Base-by-base conservation (phyloP, 257 asterid species). In the Petrea volubilis region DNA sequence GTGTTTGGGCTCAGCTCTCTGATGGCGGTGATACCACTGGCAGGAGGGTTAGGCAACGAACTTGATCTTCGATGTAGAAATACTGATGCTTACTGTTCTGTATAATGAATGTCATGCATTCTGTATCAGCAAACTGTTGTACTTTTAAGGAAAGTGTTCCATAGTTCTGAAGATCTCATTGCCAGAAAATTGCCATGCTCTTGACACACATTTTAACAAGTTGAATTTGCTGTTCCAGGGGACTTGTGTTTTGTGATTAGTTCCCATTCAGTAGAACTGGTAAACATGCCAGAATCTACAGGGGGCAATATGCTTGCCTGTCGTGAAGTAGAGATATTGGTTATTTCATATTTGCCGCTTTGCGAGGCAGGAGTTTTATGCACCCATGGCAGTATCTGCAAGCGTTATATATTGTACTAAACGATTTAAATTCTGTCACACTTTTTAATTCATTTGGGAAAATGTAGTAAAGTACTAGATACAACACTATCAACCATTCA, bases 1-100 rank as follows among this genome's bases (percentile, higher is more conserved):
- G 97, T 51, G 96, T 93, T 13, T 91, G 96, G 96, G 98, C 90
- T 13, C 98, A 91, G 82, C 95, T 94, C 55, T 91, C 96, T 2
- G 98, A 94, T 63, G 97, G 98, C 12, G 93, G 97, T 41, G 98
- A 89, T 83, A 91, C 91, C 51, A 80, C 76, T 38, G 95, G 97
- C 75, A 81, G 98, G 81, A 84, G 98, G 85, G 95, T 94, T 41
- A 86, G 97, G 81, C 98, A 88, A 36, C 82, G 96, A 71, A 87
- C 93, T 62, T 91, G 88, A 89, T 74, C 47, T 59, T 63, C 60
- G 82, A 53, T 67, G 59, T 66, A 62, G 65, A 75, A 76, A 70
- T n/a, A 74, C 72, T 65, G 77, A 74, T 61, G 33, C 55, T 67
- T 40, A 59, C 67, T 68, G 71, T 74, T 76, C 17, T 60, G 64